Evolutionary conservation across 2,329 filamentous ascomycete genomes (phyloP).

Genomic region (Sphaerulina vaccinii): DNA sequence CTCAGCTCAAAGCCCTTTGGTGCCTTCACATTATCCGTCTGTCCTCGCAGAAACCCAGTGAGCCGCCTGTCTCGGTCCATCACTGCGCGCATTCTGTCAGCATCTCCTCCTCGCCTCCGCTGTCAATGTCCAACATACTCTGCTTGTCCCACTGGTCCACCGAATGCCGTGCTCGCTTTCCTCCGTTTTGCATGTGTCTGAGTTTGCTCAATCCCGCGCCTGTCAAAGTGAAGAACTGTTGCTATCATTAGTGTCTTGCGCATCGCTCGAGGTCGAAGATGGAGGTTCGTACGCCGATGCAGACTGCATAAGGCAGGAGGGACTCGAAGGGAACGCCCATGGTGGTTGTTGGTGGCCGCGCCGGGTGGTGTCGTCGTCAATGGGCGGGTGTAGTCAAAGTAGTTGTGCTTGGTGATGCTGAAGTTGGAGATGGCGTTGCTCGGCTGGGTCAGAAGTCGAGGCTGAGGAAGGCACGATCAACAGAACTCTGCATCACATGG

Average conservation of each 20-base stretch:
- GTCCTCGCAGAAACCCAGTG: slow-evolving; percentile 61
- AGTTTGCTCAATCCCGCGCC: slow-evolving; percentile 58
- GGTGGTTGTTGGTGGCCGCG: slow-evolving; percentile 4
- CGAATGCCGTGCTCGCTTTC: slow-evolving; percentile 60
- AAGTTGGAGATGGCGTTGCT: slow-evolving; percentile 11
- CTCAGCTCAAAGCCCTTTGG: slow-evolving; percentile 64
- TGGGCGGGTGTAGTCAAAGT: background rate
- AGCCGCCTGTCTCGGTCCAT: slow-evolving; percentile 65
- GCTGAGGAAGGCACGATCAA: background rate
- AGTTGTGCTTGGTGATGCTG: background rate
- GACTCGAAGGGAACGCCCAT: slow-evolving; percentile 69
- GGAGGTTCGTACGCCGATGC: slow-evolving; percentile 52
- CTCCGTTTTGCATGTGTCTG: slow-evolving; percentile 61
- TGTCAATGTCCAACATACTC: slow-evolving; percentile 34
- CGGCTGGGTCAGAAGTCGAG: slow-evolving; percentile 11
- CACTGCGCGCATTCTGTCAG: slow-evolving; percentile 48
- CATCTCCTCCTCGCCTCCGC: background rate
- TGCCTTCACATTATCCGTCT: slow-evolving; percentile 59
- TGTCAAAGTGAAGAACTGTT: slow-evolving; percentile 61
- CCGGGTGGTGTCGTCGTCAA: slow-evolving; percentile 4
- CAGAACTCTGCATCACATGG: too few species aligned
- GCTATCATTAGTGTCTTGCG: slow-evolving; percentile 13
- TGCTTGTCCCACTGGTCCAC: slow-evolving; percentile 65
- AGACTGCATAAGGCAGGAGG: slow-evolving; percentile 63
- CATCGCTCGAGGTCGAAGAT: background rate